phyloP scores from a whole-genome alignment of 345 rosid genomes.

The Eucalyptus marginata region DNA sequence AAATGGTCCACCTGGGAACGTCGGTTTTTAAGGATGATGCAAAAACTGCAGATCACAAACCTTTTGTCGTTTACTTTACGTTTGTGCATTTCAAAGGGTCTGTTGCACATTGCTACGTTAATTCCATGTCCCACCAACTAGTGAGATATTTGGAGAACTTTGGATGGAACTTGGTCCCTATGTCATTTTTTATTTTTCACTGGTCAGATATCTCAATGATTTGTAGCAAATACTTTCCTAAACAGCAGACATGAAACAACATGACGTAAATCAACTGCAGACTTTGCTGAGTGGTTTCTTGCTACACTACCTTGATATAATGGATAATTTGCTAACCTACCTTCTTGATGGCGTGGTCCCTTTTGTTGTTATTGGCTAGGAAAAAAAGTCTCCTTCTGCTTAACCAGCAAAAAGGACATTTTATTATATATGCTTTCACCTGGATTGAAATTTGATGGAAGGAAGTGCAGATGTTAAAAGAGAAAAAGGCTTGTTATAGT shows the following conservation, averaged over 20 bases:
- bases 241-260: neutral
- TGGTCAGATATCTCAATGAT: neutral
- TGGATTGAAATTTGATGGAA: neutral
- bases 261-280: neutral
- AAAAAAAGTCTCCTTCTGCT: neutral
- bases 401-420: neutral
- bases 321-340: neutral
- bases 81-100: neutral
- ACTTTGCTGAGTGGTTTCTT: neutral
- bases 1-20: neutral
- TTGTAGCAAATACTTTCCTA: neutral
- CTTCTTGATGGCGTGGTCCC: neutral
- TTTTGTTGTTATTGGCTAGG: neutral
- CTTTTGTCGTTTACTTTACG: neutral
- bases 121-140: neutral
- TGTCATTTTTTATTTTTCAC: neutral
- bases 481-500: neutral
- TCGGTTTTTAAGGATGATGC: neutral
- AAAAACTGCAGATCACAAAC: neutral
- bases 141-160: neutral
- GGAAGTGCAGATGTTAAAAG: neutral
- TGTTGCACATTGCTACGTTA: neutral
- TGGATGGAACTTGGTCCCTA: neutral
- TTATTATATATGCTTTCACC: neutral
- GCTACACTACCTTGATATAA: neutral